Conservation (phyloP, 164 flowering plant genomes). For the Piper longum region DNA sequence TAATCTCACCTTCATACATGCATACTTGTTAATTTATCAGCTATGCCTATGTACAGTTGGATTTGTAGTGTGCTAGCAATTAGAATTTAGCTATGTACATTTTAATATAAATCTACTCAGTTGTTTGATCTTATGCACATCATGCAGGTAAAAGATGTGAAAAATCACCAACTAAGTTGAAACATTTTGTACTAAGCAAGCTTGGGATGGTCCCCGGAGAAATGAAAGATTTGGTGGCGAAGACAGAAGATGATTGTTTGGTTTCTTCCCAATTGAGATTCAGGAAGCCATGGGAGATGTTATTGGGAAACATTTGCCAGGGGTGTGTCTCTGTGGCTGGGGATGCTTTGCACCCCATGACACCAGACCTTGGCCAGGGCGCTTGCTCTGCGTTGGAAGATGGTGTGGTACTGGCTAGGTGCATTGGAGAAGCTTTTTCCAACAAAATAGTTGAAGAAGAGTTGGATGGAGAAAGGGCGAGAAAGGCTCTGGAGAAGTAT, state of each 20-base stretch:
- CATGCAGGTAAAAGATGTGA: constrained; percentile 16
- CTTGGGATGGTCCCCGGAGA: constrained; percentile 17
- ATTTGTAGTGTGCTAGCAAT: no score
- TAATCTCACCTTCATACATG: not conserved
- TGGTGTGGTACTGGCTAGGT: constrained; percentile 25
- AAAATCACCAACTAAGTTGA: constrained; percentile 22
- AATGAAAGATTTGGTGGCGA: constrained; percentile 13
- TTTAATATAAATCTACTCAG: not conserved
- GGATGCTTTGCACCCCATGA: constrained; percentile 45
- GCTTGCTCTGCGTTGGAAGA: constrained; percentile 33
- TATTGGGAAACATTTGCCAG: constrained; percentile 25
- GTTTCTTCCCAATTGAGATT: constrained; percentile 15
- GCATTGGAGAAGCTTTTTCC: constrained; percentile 14
- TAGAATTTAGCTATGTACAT: no score
- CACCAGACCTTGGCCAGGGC: constrained; percentile 36
- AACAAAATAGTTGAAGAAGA: constrained; percentile 1
- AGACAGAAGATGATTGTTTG: constrained; percentile 12
- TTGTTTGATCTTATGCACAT: not conserved
- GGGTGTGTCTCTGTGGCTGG: constrained; percentile 36
- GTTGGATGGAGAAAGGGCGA: constrained; percentile 18
- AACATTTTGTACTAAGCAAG: constrained; percentile 27
- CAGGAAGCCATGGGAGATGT: constrained; percentile 26
- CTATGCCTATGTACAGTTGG: no score
- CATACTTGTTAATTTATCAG: not conserved
- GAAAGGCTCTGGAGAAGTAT: constrained; percentile 6